phyloP scores from a whole-genome alignment of 495 filamentous ascomycete genomes.

The Xylaria palmicola region DNA sequence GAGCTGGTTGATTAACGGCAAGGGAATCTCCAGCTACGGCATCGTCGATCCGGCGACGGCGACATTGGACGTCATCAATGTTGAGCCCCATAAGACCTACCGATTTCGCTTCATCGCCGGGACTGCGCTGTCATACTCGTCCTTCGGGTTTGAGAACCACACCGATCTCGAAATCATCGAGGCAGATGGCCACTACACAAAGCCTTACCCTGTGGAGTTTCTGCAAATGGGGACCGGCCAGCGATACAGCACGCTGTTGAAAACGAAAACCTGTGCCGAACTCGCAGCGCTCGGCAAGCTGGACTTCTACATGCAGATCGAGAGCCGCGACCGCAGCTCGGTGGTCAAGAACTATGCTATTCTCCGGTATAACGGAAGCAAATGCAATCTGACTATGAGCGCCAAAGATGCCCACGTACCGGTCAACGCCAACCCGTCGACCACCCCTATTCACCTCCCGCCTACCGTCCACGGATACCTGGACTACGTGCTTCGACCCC shows the following conservation, averaged over 20 bases:
- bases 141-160: slow-evolving; percentile 50
- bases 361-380: slow-evolving; percentile 40
- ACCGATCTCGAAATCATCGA: slow-evolving; percentile 46
- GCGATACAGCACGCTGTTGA: slow-evolving; percentile 51
- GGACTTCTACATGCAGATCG: slow-evolving; percentile 50
- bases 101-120: slow-evolving; percentile 51
- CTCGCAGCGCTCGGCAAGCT: slow-evolving; percentile 35
- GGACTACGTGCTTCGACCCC: slow-evolving; percentile 49
- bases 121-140: slow-evolving; percentile 46
- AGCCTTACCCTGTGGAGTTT: slow-evolving; percentile 38
- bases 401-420: slow-evolving; percentile 11
- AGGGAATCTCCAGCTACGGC: slow-evolving; percentile 21
- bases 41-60: slow-evolving; percentile 12
- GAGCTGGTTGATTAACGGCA: slow-evolving; percentile 46
- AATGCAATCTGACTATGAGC: slow-evolving; percentile 16
- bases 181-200: slow-evolving; percentile 54
- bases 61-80: slow-evolving; percentile 44
- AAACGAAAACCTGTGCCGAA: slow-evolving; percentile 35
- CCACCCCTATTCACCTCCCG: slow-evolving; percentile 34
- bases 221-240: slow-evolving; percentile 53
- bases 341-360: slow-evolving; percentile 43
- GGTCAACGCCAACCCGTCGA: slow-evolving; percentile 15
- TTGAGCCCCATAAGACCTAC: slow-evolving; percentile 55
- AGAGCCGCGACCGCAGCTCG: slow-evolving; percentile 42
- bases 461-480: slow-evolving; percentile 39